Base-by-base conservation (phyloP, 129 eudicot species). In the Gnaphalium uliginosum region DNA sequence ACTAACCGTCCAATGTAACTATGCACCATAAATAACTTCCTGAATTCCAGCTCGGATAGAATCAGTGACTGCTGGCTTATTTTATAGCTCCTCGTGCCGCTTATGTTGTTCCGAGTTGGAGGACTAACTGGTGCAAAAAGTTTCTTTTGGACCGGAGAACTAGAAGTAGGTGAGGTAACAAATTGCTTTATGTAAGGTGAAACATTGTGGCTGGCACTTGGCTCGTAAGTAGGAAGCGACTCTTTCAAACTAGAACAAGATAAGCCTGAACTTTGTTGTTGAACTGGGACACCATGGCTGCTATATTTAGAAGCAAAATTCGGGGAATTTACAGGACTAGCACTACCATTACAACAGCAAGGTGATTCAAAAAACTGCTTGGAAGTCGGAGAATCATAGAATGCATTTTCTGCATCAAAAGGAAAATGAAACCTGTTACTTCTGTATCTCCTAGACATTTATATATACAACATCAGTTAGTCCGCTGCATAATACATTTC, bases 1-100 rank as follows among this genome's bases (percentile, higher is more conserved):
- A 78, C 86, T 29, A 71, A 89, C 96, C 87, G 76, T 69, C 91
- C 91, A 4, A 82, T 69, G 80, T 89, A 89, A 74, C 87, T 86
- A 64, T 84, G 58, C 48, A 89, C 71, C 79, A 89, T 79, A 70
- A 89, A 89, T 21, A 76, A 29, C 67, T 78, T 89, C 79, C 91
- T 72, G 58, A 74, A 89, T 53, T 89, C 89, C 23, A 89, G 86
- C 56, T 76, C 80, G 35, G 78, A 35, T 3, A 89, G 85, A 68
- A 84, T 66, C 71, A 56, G 70, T 72, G 70, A 50, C 69, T 84
- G 86, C 11, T 74, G 68, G 63, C 83, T 80, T 59, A 72, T 61
- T 37, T 22, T 13, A 68, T 60, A 57, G 21, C 62, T 26, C 14
- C 64, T 22, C 29, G 29, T 21, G 3, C 17, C 4, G 30, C 26